Percentiles rank a stretch among this genome's conserved stretches.
Conservation (phyloP, 345 rosid genomes). For the Salix caprea region DNA sequence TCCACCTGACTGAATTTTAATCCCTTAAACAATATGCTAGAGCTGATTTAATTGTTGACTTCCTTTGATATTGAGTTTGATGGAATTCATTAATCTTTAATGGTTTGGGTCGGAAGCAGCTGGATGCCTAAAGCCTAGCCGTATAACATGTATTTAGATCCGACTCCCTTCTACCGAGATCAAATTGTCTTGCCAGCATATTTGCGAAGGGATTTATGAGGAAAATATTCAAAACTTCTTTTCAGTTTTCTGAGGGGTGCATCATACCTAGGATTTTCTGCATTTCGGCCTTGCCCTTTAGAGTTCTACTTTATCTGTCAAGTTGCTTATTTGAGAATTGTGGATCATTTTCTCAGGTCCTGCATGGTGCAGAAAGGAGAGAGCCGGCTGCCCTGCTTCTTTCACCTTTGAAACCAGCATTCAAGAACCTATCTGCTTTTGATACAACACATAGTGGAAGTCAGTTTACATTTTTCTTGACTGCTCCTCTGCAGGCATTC, state of each 20-base stretch:
- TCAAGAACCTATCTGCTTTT: conserved; percentile 38
- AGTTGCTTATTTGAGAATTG: conserved; percentile 13
- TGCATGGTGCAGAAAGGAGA: conserved; percentile 87
- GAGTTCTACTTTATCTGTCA: conserved; percentile 1
- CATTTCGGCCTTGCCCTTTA: background rate
- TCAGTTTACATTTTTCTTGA: conserved; percentile 88
- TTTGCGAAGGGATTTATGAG: background rate
- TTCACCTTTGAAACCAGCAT: conserved; percentile 70
- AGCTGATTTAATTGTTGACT: background rate
- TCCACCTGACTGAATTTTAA: background rate
- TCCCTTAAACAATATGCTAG: background rate
- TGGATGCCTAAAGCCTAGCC: background rate
- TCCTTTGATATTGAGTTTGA: background rate
- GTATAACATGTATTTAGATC: background rate
- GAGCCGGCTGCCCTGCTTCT: conserved; percentile 85
- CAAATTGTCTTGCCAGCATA: background rate
- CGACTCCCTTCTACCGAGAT: background rate
- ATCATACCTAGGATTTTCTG: background rate
- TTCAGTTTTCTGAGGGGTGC: background rate
- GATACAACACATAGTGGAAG: conserved; percentile 50
- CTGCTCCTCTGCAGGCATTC: conserved; percentile 89
- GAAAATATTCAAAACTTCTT: background rate
- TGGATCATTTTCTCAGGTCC: conserved; percentile 46
- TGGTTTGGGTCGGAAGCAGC: background rate
- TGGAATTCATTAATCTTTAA: background rate